These are phyloP conservation scores for Penicillium canescens DNA, from an alignment of 495 filamentous ascomycete species.

Conservation along the genomic window DNA sequence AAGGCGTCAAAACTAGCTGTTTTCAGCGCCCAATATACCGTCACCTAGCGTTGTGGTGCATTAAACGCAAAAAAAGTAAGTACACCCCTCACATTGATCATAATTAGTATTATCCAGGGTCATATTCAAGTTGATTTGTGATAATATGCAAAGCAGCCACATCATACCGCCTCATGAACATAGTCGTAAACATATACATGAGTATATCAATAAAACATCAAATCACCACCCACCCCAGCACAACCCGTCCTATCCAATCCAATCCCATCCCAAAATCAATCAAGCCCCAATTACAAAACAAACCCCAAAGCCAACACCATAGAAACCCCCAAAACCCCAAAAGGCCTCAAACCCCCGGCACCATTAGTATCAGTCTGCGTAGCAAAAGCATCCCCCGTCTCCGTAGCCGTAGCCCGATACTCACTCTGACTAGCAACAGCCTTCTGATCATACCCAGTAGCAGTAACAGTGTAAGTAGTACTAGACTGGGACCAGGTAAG, in stretches of 20 bases:
- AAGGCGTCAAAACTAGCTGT: too few species aligned
- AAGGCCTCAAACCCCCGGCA: slow-evolving; percentile 1
- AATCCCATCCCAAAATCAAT: not conserved
- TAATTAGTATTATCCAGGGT: not conserved
- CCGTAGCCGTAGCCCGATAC: slow-evolving; percentile 22
- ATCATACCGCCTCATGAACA: too few species aligned
- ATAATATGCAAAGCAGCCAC: too few species aligned
- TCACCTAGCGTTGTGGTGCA: too few species aligned
- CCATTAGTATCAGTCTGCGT: slow-evolving; percentile 18
- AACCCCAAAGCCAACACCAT: slow-evolving; percentile 10
- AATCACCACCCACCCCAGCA: not conserved
- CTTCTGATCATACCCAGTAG: slow-evolving; percentile 24
- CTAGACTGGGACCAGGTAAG: slow-evolving; percentile 28
- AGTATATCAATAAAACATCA: not conserved
- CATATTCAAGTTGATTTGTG: too few species aligned
- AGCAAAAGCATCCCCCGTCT: slow-evolving; percentile 6
- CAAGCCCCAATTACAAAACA: not conserved
- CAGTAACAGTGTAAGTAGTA: slow-evolving; percentile 24
- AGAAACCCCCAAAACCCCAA: slow-evolving; percentile 7
- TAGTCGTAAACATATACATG: too few species aligned
- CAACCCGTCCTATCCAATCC: not conserved
- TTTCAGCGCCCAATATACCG: too few species aligned
- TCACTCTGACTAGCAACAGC: slow-evolving; percentile 23
- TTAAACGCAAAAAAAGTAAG: not conserved
- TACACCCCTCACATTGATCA: not conserved